phyloP scores from a whole-genome alignment of 2,329 filamentous ascomycete genomes.

The Colletotrichum plurivorum region DNA sequence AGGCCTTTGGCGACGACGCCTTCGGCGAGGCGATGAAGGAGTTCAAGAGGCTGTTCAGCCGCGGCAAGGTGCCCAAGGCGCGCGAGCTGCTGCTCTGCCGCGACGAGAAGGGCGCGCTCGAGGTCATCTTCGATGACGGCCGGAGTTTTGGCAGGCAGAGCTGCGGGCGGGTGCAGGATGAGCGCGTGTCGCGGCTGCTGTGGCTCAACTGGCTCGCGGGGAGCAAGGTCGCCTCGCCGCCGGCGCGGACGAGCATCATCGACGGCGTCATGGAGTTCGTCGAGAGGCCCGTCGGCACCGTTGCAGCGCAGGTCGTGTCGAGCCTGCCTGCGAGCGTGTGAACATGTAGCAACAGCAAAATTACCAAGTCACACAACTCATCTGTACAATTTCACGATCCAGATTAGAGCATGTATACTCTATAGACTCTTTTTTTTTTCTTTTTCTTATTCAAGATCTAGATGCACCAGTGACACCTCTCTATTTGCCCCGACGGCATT shows the following conservation, averaged over 20 bases:
- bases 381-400: neutral
- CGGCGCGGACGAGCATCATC: constrained; percentile 84
- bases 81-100: constrained; percentile 82
- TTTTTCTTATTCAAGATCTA: neutral
- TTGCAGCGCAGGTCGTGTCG: constrained; percentile 81
- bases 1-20: constrained; percentile 75
- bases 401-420: neutral
- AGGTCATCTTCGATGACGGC: constrained; percentile 76
- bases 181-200: constrained; percentile 83
- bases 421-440: neutral
- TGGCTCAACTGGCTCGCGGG: constrained; percentile 95
- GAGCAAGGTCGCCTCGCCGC: constrained; percentile 87
- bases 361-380: neutral
- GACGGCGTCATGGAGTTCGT: constrained; percentile 91
- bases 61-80: constrained; percentile 84
- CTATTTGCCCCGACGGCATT: neutral
- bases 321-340: constrained; percentile 36
- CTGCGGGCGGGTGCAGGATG: constrained; percentile 82
- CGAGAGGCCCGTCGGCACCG: constrained; percentile 87
- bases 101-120: constrained; percentile 74
- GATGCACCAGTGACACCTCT: neutral
- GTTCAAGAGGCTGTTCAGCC: constrained; percentile 87
- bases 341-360: constrained; percentile 41
- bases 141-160: constrained; percentile 61
- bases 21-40: constrained; percentile 83